Evolutionary conservation across 2,329 filamentous ascomycete species (phyloP), one percentile per base, ranked within the genome.

Genomic region (Trichoderma sp.): DNA sequence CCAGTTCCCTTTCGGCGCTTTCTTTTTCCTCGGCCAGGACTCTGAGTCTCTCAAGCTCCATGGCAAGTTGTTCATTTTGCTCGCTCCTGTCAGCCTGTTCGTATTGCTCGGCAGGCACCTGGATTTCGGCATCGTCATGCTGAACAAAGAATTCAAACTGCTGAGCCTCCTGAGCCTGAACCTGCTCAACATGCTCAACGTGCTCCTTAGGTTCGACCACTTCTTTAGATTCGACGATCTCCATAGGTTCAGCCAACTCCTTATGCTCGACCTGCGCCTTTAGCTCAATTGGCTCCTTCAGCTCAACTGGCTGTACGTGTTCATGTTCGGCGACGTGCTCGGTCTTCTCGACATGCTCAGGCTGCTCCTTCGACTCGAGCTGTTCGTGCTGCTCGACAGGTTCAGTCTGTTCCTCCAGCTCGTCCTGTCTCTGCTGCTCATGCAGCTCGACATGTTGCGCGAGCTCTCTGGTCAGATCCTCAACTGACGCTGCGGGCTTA

Each of bases 11-110:
- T 78, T 97, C 91, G 26, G 91, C 90, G 62, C 88, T 87, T 76
- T 97, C 92, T 77, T 95, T 95, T 79, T 97, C 92, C 1, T 86
- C 85, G 26, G 94, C 89, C 61, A 96, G 84, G 55, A 84, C 84
- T 79, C 89, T 92, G 72, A 98, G 85, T 43, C 87, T 87, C 74
- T 93, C 89, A 30, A 97, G 82, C 79, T 98, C 94, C 17, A 87
- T 84, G 6, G 86, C 28, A 13, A 71, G 58, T 15, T 57, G 69
- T 43, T 71, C 69, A 23, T 68, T 68, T 28, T 59, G 53, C 3
- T 58, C 66, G 11, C 1, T 61, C 8, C 59, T 20, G 9, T 32
- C 63, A 62, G 83, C 76, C 13, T 77, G 76, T n/a, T 77, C 78
- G 11, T 32, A n/a, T 8, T 26, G 55, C 28, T 59, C 47, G 7